Percentiles rank a stretch among this genome's conserved stretches.
Conservation (phyloP, 2,329 filamentous ascomycete species). For the Xylariaceae sp. region DNA sequence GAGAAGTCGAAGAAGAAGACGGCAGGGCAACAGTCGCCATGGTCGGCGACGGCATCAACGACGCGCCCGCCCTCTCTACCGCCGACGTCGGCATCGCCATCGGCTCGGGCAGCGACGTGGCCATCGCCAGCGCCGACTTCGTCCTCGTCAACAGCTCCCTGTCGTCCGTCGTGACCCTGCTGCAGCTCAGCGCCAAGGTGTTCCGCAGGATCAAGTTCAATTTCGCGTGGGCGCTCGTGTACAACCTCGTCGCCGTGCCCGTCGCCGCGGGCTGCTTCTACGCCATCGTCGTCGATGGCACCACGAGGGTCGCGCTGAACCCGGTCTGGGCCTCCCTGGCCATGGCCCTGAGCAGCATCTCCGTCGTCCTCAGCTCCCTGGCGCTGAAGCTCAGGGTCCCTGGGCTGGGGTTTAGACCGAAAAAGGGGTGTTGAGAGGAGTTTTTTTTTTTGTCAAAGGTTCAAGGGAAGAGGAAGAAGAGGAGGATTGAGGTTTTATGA, state of each 20-base stretch:
- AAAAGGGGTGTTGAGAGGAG: neutral
- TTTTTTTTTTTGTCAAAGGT: no score
- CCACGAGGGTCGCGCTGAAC: slow-evolving; percentile 64
- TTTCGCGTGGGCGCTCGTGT: slow-evolving; percentile 78
- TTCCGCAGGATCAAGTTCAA: slow-evolving; percentile 78
- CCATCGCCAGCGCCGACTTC: slow-evolving; percentile 75
- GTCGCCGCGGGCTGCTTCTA: slow-evolving; percentile 78
- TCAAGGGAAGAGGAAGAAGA: no score
- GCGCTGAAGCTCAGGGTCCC: slow-evolving; percentile 51
- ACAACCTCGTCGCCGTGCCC: slow-evolving; percentile 73
- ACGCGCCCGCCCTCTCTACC: slow-evolving; percentile 72
- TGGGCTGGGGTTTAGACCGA: slow-evolving; percentile 30
- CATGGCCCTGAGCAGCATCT: slow-evolving; percentile 89
- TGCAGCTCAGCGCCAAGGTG: slow-evolving; percentile 64
- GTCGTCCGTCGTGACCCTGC: slow-evolving; percentile 63
- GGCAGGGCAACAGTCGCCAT: slow-evolving; percentile 62
- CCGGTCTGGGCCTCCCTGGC: slow-evolving; percentile 85
- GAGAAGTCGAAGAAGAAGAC: slow-evolving; percentile 13
- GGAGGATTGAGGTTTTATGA: no score
- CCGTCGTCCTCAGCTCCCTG: slow-evolving; percentile 78
- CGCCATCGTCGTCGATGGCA: slow-evolving; percentile 39
- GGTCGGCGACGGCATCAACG: slow-evolving; percentile 87
- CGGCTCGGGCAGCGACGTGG: slow-evolving; percentile 77
- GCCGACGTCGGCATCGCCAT: slow-evolving; percentile 83
- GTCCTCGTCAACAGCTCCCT: slow-evolving; percentile 73